A percentile compares a stretch with the other conserved stretches of the same genome.
phyloP scores from a whole-genome alignment of 306 rosid genomes.

The Ochetophila trinervis region DNA sequence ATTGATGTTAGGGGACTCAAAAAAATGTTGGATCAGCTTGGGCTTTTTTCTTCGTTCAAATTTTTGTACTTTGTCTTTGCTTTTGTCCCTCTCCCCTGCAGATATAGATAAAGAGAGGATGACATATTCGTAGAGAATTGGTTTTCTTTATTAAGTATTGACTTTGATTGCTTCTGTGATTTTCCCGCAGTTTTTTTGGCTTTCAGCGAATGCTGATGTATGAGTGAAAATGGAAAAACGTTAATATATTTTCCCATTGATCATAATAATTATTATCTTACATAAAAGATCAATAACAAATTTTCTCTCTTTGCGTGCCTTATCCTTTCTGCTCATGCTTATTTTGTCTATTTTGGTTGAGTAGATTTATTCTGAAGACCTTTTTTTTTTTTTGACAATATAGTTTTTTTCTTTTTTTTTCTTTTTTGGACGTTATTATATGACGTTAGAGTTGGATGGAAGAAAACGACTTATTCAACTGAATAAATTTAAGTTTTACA shows the following conservation, averaged over 20 bases:
- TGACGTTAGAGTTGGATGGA: slow-evolving; percentile 9
- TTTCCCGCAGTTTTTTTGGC: slow-evolving; percentile 30
- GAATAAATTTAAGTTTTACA: slow-evolving; percentile 25
- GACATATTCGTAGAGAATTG: slow-evolving; percentile 32
- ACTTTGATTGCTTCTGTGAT: slow-evolving; percentile 32
- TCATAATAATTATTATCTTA: slow-evolving; percentile 30
- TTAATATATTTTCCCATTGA: slow-evolving; percentile 11
- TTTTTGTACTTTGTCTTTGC: slow-evolving; percentile 12
- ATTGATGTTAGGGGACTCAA: not conserved
- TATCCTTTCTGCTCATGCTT: slow-evolving; percentile 29
- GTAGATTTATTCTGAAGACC: slow-evolving; percentile 8
- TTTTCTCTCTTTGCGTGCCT: slow-evolving; percentile 31
- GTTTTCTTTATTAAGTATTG: slow-evolving; percentile 25
- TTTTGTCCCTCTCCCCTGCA: slow-evolving; percentile 31
- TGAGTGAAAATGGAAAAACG: not conserved
- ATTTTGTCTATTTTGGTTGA: slow-evolving; percentile 15
- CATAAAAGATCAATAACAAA: slow-evolving; percentile 20
- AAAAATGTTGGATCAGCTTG: not conserved
- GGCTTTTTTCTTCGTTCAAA: not conserved
- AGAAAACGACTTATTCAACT: slow-evolving; percentile 30
- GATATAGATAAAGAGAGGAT: slow-evolving; percentile 63
- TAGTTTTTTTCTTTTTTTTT: too few species aligned
- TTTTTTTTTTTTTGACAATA: too few species aligned
- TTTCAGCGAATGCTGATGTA: slow-evolving; percentile 33
- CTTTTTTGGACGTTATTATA: slow-evolving; percentile 7